Conservation (phyloP, 768 basidiomycete genomes). For the Dictyophora rubrovolvata region DNA sequence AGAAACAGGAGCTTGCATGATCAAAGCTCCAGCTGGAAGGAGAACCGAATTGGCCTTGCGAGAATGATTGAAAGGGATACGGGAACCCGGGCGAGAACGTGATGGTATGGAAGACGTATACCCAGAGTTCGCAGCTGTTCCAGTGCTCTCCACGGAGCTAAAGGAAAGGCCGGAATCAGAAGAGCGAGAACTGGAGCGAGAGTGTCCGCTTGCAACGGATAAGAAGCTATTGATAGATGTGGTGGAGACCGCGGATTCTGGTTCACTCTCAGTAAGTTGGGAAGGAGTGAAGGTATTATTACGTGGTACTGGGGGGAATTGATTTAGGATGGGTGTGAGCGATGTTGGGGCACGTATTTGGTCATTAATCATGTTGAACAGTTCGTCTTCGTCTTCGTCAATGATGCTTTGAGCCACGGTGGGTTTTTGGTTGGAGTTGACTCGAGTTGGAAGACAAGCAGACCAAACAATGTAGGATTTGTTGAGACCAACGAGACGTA, state of each 20-base stretch:
- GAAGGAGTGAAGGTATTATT: slow-evolving; percentile 7
- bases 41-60: slow-evolving; percentile 1
- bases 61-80: neutral
- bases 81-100: slow-evolving; percentile 25
- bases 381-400: slow-evolving; percentile 58
- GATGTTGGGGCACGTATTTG: slow-evolving; percentile 61
- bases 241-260: slow-evolving; percentile 10
- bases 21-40: neutral
- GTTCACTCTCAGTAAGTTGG: neutral
- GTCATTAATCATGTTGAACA: slow-evolving; percentile 67
- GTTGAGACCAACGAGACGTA: slow-evolving; percentile 32
- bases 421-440: slow-evolving; percentile 25
- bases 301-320: slow-evolving; percentile 38
- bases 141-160: slow-evolving; percentile 40
- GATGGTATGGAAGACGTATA: slow-evolving; percentile 27
- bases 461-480: slow-evolving; percentile 61
- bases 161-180: slow-evolving; percentile 66
- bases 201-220: slow-evolving; percentile 44
- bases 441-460: slow-evolving; percentile 12
- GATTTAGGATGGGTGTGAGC: slow-evolving; percentile 52
- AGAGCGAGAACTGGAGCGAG: slow-evolving; percentile 47
- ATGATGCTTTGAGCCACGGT: slow-evolving; percentile 68
- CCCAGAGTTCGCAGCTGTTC: slow-evolving; percentile 26
- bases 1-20: slow-evolving; percentile 7
- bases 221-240: slow-evolving; percentile 46